phyloP scores from a whole-genome alignment of 345 rosid genomes.

The Hypericum androsaemum region DNA sequence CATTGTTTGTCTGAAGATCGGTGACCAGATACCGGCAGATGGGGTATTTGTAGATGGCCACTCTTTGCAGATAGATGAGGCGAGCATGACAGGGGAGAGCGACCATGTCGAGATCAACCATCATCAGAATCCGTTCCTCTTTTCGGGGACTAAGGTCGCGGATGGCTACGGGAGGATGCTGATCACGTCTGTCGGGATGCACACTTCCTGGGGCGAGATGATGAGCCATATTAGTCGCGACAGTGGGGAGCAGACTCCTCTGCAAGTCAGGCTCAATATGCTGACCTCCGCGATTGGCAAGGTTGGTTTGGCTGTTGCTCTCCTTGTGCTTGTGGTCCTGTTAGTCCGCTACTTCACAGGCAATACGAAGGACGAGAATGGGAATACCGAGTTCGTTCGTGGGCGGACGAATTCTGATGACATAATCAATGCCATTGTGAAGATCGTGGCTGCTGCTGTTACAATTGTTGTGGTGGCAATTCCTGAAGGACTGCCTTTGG shows the following conservation, averaged over 20 bases:
- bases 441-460: conserved; percentile 57
- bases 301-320: conserved; percentile 52
- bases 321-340: conserved; percentile 48
- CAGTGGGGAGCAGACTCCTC: conserved; percentile 45
- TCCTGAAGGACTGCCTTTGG: conserved; percentile 67
- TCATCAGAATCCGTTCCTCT: conserved; percentile 9
- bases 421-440: conserved; percentile 41
- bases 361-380: conserved; percentile 40
- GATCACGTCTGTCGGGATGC: conserved; percentile 63
- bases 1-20: conserved; percentile 13
- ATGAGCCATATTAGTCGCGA: conserved; percentile 48
- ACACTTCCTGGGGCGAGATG: conserved; percentile 68
- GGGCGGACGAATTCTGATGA: conserved; percentile 36
- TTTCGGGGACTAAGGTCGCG: conserved; percentile 17
- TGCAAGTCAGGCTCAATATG: conserved; percentile 55
- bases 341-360: conserved; percentile 67
- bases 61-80: conserved; percentile 14
- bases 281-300: conserved; percentile 57
- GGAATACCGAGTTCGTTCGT: conserved; percentile 33
- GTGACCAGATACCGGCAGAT: conserved; percentile 21
- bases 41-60: conserved; percentile 17
- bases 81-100: conserved; percentile 19
- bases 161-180: conserved; percentile 40
- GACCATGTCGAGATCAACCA: conserved; percentile 11
- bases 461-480: conserved; percentile 83